Base-by-base conservation (phyloP, 2,329 filamentous ascomycete genomes). In the Ophiostoma sp. region DNA sequence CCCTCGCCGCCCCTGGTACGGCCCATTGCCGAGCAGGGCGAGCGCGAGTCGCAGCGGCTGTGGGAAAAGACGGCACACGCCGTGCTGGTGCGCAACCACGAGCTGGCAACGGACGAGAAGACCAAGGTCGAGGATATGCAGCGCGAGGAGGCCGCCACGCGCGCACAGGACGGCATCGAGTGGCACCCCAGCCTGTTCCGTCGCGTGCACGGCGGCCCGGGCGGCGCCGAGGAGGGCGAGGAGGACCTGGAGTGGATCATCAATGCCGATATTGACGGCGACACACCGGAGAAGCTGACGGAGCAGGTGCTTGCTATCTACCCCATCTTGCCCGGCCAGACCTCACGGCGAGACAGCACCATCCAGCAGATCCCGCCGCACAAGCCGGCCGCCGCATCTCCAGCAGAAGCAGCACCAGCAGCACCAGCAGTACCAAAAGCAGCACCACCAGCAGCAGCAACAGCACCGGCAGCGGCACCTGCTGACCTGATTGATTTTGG, bases 231-330 rank as follows among this genome's bases (percentile, higher is more conserved):
- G 73, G 89, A 94, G 77, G 92, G 91, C 36, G 91, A 96, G 78
- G 93, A 96, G 77, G 92, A 92, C 74, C 82, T 99, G 39, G 95
- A 98, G 79, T 99, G 93, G 92, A 94, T 98, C 76, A 91, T 99
- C 76, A 90, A 94, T 78, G 90, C 94, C 1, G 84, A 89, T 70
- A 86, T 99, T 11, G 15, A 94, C 75, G 83, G 83, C 65, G 80
- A 85, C 35, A 86, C 90, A 4, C 87, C 92, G 0, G 82, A 90
- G 74, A 85, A 90, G 74, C 89, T 93, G 76, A 85, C 87, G 5
- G 86, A 96, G 76, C 94, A 98, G 78, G 93, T 98, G 70, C 83
- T 96, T 75, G 85, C 90, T 33, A 93, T 98, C 71, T 91, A 92
- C 68, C 93, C 95, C 1, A 91, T 99, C 72, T 77, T 98, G 35